Evolutionary conservation across 805 yeast species (phyloP).

Genomic region (Kodamaea fukazawae): DNA sequence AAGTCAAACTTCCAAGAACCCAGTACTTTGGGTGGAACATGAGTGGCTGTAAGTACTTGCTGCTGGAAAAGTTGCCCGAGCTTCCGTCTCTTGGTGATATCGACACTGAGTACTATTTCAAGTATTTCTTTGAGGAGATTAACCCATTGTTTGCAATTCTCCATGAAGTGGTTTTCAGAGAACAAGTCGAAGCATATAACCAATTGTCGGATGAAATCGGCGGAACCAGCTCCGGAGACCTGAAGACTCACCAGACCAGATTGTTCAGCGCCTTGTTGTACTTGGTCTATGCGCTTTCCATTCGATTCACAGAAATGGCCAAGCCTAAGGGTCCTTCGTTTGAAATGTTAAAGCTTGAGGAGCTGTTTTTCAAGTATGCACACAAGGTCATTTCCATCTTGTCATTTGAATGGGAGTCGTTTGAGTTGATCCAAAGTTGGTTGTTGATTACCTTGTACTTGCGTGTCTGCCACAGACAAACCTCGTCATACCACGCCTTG

Average conservation of each 20-base stretch:
- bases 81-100: slow-evolving; percentile 22
- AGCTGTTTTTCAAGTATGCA: slow-evolving; percentile 33
- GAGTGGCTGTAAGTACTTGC: slow-evolving; percentile 54
- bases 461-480: slow-evolving; percentile 38
- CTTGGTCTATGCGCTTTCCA: slow-evolving; percentile 47
- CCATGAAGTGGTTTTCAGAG: slow-evolving; percentile 52
- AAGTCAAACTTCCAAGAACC: slow-evolving; percentile 49
- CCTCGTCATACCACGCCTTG: slow-evolving; percentile 31
- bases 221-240: slow-evolving; percentile 1
- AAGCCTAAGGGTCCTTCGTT: slow-evolving; percentile 28
- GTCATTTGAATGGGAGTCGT: slow-evolving; percentile 42
- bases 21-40: slow-evolving; percentile 67
- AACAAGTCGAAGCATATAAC: slow-evolving; percentile 39
- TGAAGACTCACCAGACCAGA: slow-evolving; percentile 36
- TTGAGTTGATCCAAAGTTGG: slow-evolving; percentile 44
- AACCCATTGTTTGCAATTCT: slow-evolving; percentile 53
- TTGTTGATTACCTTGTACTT: slow-evolving; percentile 34
- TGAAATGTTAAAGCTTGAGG: slow-evolving; percentile 29
- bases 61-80: slow-evolving; percentile 31
- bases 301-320: slow-evolving; percentile 49
- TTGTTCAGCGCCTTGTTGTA: slow-evolving; percentile 52
- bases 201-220: slow-evolving; percentile 3
- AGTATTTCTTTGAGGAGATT: slow-evolving; percentile 45
- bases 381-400: slow-evolving; percentile 30
- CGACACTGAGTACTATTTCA: slow-evolving; percentile 22